These are phyloP conservation scores for Mimosa bimucronata DNA, from an alignment of 306 rosid genomes.

Conservation along the genomic window DNA sequence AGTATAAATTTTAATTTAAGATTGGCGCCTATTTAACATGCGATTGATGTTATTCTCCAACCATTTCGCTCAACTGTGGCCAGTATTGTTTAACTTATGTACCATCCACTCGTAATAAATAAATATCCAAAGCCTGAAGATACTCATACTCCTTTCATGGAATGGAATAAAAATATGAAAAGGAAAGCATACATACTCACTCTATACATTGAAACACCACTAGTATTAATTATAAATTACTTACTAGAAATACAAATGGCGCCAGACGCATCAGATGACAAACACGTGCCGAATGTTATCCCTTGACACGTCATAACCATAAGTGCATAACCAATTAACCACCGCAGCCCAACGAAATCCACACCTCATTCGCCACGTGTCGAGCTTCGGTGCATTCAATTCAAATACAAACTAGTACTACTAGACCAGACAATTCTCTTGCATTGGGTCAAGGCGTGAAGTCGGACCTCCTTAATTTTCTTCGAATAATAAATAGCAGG, in stretches of 20 bases:
- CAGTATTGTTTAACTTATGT: no score
- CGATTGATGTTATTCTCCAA: no score
- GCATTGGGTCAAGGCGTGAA: neutral
- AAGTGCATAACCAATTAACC: neutral
- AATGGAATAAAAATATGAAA: neutral
- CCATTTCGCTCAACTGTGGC: no score
- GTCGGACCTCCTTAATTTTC: neutral
- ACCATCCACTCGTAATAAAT: neutral
- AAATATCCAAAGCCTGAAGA: neutral
- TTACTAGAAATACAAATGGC: neutral
- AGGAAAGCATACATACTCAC: neutral
- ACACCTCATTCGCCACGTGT: conserved; percentile 61
- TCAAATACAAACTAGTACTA: neutral
- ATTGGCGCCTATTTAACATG: no score
- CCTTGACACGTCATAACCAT: conserved; percentile 27
- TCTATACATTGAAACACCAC: no score
- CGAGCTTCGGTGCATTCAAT: conserved; percentile 19
- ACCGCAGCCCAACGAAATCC: conserved; percentile 37
- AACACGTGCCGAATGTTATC: conserved; percentile 77
- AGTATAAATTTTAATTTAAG: no score
- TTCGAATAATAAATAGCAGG: neutral
- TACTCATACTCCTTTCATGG: neutral
- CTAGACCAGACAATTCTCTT: neutral
- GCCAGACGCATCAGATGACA: conserved; percentile 49
- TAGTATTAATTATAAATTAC: neutral